phyloP scores from a whole-genome alignment of 78 protist species.

The Dictyostelium capitatum region DNA sequence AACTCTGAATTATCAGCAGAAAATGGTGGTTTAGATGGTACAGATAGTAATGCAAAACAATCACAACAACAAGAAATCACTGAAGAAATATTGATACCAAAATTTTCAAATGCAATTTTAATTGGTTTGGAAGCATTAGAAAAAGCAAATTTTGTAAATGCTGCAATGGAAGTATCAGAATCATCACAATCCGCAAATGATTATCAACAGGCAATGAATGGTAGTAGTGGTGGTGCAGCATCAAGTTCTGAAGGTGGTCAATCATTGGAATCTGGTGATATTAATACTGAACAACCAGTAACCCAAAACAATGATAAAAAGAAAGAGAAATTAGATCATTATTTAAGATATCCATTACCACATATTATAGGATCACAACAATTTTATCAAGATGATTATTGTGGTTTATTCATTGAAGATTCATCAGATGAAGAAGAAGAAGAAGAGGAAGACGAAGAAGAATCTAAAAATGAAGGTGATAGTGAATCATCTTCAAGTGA shows the following conservation, averaged over 20 bases:
- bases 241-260: neutral
- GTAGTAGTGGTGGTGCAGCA: constrained; percentile 18
- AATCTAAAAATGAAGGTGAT: neutral
- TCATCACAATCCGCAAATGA: neutral
- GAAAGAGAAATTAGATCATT: constrained; percentile 57
- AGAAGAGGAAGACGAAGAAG: constrained; percentile 36
- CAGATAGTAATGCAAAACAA: constrained; percentile 8
- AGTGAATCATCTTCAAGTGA: constrained; percentile 20
- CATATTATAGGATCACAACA: constrained; percentile 85
- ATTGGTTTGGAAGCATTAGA: constrained; percentile 71
- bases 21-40: neutral
- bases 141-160: constrained; percentile 36
- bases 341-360: constrained; percentile 75
- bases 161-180: constrained; percentile 68
- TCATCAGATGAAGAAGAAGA: constrained; percentile 40
- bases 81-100: constrained; percentile 68
- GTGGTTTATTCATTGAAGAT: constrained; percentile 79
- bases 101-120: constrained; percentile 67
- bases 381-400: constrained; percentile 75
- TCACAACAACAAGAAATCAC: constrained; percentile 58
- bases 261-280: neutral
- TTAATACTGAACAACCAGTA: neutral
- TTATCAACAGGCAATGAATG: constrained; percentile 40
- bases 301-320: constrained; percentile 7
- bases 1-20: constrained; percentile 44